These are phyloP conservation scores for Phaffomyces antillensis DNA, from an alignment of 805 yeast species.

Conservation along the genomic window DNA sequence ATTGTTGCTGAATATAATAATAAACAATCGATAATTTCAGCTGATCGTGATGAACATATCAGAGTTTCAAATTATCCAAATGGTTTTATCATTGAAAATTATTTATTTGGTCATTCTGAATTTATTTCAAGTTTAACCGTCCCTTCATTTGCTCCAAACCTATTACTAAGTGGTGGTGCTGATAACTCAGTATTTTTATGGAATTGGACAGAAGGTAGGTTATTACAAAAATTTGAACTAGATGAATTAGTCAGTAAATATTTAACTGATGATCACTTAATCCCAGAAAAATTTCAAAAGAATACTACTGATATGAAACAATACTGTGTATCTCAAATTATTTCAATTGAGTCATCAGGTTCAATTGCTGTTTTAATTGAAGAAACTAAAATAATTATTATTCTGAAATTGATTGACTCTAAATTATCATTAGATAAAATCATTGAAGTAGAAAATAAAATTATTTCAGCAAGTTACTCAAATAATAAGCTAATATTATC, in stretches of 20 bases:
- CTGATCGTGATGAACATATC: constrained; percentile 96
- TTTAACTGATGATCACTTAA: constrained; percentile 50
- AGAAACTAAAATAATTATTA: constrained; percentile 38
- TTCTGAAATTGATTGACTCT: constrained; percentile 21
- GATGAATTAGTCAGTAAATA: constrained; percentile 33
- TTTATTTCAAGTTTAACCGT: constrained; percentile 65
- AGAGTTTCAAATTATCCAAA: constrained; percentile 76
- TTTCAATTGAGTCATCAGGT: constrained; percentile 26
- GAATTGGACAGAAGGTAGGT: constrained; percentile 58
- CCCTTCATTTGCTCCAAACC: constrained; percentile 41
- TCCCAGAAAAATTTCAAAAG: constrained; percentile 58
- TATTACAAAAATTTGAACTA: constrained; percentile 44
- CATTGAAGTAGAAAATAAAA: constrained; percentile 24
- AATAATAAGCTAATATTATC: constrained; percentile 29
- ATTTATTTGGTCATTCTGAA: constrained; percentile 81
- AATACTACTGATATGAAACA: constrained; percentile 42
- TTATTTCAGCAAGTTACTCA: constrained; percentile 27
- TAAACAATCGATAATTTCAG: constrained; percentile 54
- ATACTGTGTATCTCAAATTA: constrained; percentile 41
- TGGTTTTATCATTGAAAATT: constrained; percentile 68
- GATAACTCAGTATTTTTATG: constrained; percentile 68
- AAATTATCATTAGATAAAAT: constrained; percentile 22
- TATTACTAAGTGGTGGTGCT: constrained; percentile 85
- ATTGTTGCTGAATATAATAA: constrained; percentile 36
- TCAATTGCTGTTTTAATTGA: constrained; percentile 42